Evolutionary conservation across 2,329 filamentous ascomycete species (phyloP), one percentile per base, ranked within the genome.

Genomic region (Diaporthe sp.): DNA sequence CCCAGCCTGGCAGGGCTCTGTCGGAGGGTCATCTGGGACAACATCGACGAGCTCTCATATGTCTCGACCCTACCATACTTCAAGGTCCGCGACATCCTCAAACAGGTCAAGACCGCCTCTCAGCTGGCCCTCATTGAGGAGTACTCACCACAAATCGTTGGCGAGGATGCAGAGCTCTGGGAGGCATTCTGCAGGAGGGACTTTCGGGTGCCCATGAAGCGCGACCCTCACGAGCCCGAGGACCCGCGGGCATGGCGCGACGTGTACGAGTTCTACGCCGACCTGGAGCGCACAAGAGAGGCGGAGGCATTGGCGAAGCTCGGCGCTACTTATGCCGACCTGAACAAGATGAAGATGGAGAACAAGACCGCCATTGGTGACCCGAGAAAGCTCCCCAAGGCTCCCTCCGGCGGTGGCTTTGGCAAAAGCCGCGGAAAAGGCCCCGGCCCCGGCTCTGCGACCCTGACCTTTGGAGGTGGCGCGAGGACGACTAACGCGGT

Each of bases 51-150:
- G 37, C 58, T 73, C 25, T 44, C 37, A 4, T 73, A 73, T 28
- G 71, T 73, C 46, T 73, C 71, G 12, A 73, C 58, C 31, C 55
- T 76, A n/a, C 55, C 62, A 42, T 95, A 93, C 84, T 84, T 89
- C 34, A 86, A 93, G 77, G 89, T 94, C 70, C 88, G 89, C 10
- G 89, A 91, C 1, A 90, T 98, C 55, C 90, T 98, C 44, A 81
- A 90, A 70, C 92, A 92, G 74, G 86, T 98, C 74, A 91, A 94
- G 72, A 93, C 89, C 77, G 92, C 95, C 1, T 85, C 89, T 59
- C 95, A 98, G 82, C 91, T 98, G 44, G 92, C 91, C 80, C 81
- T 88, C 74, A 89, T 98, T 75, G 96, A 98, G 84, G 77, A 89
- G 69, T 92, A 92, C 81, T 96, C 93, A 7, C 94, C 95, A 0